Base-by-base conservation (phyloP, 192 early-diverging fungal species). In the Globomyces pollinis-pini region DNA sequence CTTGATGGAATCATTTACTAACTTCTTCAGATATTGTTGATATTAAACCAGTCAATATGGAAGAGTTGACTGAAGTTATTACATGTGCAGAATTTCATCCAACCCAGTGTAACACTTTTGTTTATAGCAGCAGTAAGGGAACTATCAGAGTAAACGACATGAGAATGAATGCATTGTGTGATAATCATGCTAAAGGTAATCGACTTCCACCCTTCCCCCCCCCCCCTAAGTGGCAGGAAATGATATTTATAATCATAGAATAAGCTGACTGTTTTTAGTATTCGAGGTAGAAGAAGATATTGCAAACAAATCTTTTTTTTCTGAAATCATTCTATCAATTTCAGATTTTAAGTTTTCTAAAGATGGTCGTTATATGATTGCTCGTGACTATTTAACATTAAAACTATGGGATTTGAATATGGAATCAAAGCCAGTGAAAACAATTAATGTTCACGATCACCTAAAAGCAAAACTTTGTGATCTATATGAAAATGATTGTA, bases 11-110 rank as follows among this genome's bases (percentile, higher is more conserved):
- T 13, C 49, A 11, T 45, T 31, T 12, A 12, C 43, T 31, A 63
- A 43, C 8, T 12, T 7, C 35, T n/a, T n/a, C n/a, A 93, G 91
- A 99, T 67, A 93, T 99, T 78, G 94, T 99, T 41, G 96, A 99
- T 67, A 99, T 99, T 69, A 99, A 99, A 77, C 96, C 96, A 31
- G 91, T 88, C n/a, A 97, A 97, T 65, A 99, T 99, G 96, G 96
- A 99, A 64, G 94, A 99, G 60, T 67, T 99, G 62, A 97, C 94
- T 21, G 94, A 99, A 68, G 96, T 99, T 63, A 99, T 99, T 67
- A 99, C 96, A 20, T 89, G 91, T 0, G 91, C 93, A 32, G 94
- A 97, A 74, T 99, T 99, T 75, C 94, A 99, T 65, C 96, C 96
- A 1, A 49, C 64, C 28, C 88, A 92, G 59, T 99, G 96, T 81